Evolutionary conservation across 805 yeast genomes (phyloP), one percentile per base, ranked within the genome.

Genomic region (Candida lessepsii): DNA sequence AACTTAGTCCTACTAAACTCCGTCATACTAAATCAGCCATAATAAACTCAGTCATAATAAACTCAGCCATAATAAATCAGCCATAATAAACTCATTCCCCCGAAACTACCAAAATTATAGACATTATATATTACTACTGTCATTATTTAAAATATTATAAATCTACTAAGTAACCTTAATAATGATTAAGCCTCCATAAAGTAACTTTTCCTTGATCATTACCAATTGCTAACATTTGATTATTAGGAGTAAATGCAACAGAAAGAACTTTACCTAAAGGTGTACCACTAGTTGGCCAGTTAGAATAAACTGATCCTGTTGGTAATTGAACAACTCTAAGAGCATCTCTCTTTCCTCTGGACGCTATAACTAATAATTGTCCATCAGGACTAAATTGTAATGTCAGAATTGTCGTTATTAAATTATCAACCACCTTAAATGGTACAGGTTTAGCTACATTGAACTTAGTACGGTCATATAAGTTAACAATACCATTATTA

Each of bases 281-380:
- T 1, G 99, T 91, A 5, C 89, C 89, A 38, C 91, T 81, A 2
- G 98, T 93, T 13, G 99, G 99, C 99, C 99, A 93, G 68, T 93
- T 93, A 35, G 81, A 73, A 65, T 81, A 93, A 5, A 87, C 96
- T 14, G 86, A 77, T 48, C 91, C 87, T 18, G 86, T 75, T 16
- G 97, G 96, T 42, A 91, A 63, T 58, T 93, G 98, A 9, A 88
- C 90, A 48, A 93, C 60, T 54, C 90, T 76, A 45, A 93, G 69
- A 3, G 96, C 86, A 61, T 93, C 98, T 52, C 83, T 80, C 65
- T 82, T 80, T 4, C 83, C 88, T 52, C 95, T 74, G 7, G 95
- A 85, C 0, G 96, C 91, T 47, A 90, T 75, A 52, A 88, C 84
- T 47, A 93, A 66, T 13, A 93, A 63, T 61, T 93, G 99, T 1